Evolutionary conservation across 2,329 filamentous ascomycete species (phyloP).

Genomic region (Geoglossum cookeanum): DNA sequence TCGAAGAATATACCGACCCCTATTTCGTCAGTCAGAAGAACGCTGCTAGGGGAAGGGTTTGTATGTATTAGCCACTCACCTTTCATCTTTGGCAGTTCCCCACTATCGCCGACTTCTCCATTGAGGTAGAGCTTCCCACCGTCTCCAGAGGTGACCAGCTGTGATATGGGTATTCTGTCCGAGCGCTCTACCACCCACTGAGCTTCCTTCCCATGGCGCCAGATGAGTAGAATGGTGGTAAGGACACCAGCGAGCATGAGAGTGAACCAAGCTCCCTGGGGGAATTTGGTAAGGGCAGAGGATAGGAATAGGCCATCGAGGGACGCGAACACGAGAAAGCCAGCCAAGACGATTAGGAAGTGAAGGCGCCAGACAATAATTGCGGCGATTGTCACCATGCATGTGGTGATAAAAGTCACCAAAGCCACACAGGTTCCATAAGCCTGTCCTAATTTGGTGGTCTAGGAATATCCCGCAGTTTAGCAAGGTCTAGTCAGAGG

Average conservation of each 20-base stretch:
- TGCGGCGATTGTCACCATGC: slow-evolving; percentile 52
- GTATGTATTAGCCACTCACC: not conserved
- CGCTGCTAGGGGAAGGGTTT: not conserved
- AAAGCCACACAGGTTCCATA: slow-evolving; percentile 68
- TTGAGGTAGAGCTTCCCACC: not conserved
- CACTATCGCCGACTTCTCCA: not conserved
- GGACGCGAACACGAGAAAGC: slow-evolving; percentile 43
- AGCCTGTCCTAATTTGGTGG: slow-evolving; percentile 49
- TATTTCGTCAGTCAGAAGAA: slow-evolving; percentile 21
- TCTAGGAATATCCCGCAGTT: slow-evolving; percentile 22
- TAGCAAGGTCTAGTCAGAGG: slow-evolving; percentile 5
- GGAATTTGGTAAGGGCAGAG: slow-evolving; percentile 51
- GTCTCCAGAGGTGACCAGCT: not conserved
- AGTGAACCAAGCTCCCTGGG: slow-evolving; percentile 63
- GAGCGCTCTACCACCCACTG: slow-evolving; percentile 53
- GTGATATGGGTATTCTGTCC: slow-evolving; percentile 21
- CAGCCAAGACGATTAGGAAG: slow-evolving; percentile 37
- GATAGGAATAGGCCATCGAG: slow-evolving; percentile 54
- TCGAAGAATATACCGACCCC: slow-evolving; percentile 61
- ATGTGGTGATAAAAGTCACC: slow-evolving; percentile 61
- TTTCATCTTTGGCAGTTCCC: slow-evolving; percentile 4
- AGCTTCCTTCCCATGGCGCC: slow-evolving; percentile 61
- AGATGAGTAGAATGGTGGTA: slow-evolving; percentile 47
- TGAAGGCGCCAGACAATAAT: slow-evolving; percentile 52
- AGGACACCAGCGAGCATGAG: slow-evolving; percentile 44